A percentile compares a stretch with the other conserved stretches of the same genome.
These are phyloP conservation scores for Penicillium goetzii DNA, from an alignment of 495 filamentous ascomycete genomes.

Conservation along the genomic window DNA sequence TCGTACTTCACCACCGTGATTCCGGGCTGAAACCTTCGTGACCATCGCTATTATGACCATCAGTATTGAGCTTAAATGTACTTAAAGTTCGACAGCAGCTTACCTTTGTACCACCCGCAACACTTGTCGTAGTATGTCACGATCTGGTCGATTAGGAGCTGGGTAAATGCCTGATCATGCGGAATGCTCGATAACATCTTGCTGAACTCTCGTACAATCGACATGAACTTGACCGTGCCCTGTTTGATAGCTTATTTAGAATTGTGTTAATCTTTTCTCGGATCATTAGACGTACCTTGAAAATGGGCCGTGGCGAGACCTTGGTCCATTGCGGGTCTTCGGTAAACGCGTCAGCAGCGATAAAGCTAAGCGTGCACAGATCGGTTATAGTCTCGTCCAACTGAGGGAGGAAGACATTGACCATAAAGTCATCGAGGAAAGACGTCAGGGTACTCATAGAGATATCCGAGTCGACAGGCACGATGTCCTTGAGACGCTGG, in stretches of 20 bases:
- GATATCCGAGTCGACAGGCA: constrained; percentile 82
- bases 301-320: constrained; percentile 80
- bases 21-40: constrained; percentile 45
- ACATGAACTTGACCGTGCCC: constrained; percentile 87
- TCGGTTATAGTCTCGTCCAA: constrained; percentile 94
- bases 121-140: constrained; percentile 89
- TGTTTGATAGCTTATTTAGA: constrained; percentile 14
- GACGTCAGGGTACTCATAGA: constrained; percentile 85
- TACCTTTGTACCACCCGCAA: constrained; percentile 82
- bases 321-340: constrained; percentile 81
- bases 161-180: constrained; percentile 92
- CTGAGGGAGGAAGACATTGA: constrained; percentile 97
- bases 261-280: no score
- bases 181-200: constrained; percentile 93
- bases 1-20: constrained; percentile 41
- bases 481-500: constrained; percentile 86
- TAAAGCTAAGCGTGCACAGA: constrained; percentile 78
- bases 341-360: constrained; percentile 84
- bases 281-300: constrained; percentile 57
- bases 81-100: constrained; percentile 9
- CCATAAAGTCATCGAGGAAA: constrained; percentile 96
- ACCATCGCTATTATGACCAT: constrained; percentile 41
- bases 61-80: not conserved
- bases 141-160: constrained; percentile 88
- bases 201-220: constrained; percentile 85